Evolutionary conservation across 78 protist species (phyloP).

Genomic region (Dictyostelium citrinum): DNA sequence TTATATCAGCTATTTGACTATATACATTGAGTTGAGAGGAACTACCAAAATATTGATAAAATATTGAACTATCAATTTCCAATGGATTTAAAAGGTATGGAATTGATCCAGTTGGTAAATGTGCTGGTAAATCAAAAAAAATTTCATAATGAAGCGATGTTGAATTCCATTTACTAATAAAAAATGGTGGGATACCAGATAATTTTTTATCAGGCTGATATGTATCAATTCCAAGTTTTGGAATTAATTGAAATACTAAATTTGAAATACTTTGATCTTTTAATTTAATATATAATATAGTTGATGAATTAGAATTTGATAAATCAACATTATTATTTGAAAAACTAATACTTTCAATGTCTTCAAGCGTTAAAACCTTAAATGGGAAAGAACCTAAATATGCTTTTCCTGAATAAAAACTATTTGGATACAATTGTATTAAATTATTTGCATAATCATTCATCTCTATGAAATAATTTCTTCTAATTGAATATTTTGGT

Average conservation of each 20-base stretch:
- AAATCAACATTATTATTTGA: background rate
- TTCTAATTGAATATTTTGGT: background rate
- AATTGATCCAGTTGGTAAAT: background rate
- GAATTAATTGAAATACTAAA: background rate
- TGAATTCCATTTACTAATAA: background rate
- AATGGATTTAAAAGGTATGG: background rate
- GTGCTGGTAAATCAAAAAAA: background rate
- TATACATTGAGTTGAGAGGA: background rate
- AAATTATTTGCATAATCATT: background rate
- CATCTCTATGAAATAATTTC: background rate
- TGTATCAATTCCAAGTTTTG: background rate
- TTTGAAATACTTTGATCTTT: background rate
- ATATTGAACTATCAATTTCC: background rate
- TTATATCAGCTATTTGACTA: background rate
- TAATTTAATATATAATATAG: background rate
- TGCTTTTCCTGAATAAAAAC: background rate
- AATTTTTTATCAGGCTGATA: background rate
- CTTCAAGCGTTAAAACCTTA: background rate
- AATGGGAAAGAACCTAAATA: background rate
- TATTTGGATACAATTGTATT: background rate
- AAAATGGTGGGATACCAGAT: background rate
- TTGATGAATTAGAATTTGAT: background rate
- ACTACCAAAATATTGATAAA: background rate
- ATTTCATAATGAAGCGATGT: background rate
- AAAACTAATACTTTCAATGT: background rate